Evolutionary conservation across 1,139 yeast species (phyloP).

Genomic region (Meyerozyma sp.): DNA sequence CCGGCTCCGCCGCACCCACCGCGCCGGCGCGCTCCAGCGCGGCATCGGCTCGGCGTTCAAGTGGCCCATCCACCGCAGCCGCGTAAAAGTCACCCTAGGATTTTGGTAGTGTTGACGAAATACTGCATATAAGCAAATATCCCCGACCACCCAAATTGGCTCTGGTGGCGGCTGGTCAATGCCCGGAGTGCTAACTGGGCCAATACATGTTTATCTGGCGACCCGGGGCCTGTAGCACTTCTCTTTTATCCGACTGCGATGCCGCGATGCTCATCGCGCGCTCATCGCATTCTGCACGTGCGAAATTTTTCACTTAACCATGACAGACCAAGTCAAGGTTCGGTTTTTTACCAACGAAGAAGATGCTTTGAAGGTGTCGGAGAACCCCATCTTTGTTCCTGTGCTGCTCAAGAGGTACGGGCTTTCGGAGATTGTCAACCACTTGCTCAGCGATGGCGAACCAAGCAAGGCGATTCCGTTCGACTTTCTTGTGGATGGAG

Average conservation of each 20-base stretch:
- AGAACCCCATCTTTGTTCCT: conserved; percentile 84
- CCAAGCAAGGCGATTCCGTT: conserved; percentile 71
- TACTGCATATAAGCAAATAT: neutral
- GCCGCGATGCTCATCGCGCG: neutral
- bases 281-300: neutral
- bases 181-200: no score
- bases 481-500: conserved; percentile 87
- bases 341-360: conserved; percentile 83
- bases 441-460: conserved; percentile 48
- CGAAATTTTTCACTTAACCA: conserved; percentile 1
- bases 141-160: no score
- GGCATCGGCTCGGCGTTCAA: neutral
- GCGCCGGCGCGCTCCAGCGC: neutral
- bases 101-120: neutral
- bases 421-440: conserved; percentile 90
- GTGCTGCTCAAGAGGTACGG: conserved; percentile 84
- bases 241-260: no score
- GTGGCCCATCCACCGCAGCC: neutral
- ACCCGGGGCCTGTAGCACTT: no score
- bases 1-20: neutral
- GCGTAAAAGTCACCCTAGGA: neutral
- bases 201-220: no score
- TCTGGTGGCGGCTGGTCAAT: no score
- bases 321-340: conserved; percentile 51
- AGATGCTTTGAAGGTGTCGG: conserved; percentile 65